Base-by-base conservation (phyloP, 2,329 filamentous ascomycete genomes). In the Gaeumannomyces sp. region DNA sequence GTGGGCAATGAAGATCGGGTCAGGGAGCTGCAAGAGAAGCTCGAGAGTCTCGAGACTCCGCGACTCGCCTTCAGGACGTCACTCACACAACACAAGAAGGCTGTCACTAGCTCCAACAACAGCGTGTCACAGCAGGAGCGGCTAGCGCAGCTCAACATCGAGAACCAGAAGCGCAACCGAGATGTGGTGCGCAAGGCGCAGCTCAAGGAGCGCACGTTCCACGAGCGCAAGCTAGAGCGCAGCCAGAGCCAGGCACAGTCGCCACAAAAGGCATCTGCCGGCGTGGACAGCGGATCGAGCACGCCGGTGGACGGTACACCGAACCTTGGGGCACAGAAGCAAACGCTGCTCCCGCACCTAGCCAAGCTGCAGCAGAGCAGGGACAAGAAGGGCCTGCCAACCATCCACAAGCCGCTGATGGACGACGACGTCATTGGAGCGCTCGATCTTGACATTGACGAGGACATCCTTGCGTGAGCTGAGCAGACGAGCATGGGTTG, bases 371-470 rank as follows among this genome's bases (percentile, higher is more conserved):
- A 81, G 72, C 79, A 79, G 67, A 68, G 63, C 65, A 72, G 72
- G 67, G 82, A 87, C 69, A 86, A 84, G 76, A 86, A 84, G 71
- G 84, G 84, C 16, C 76, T 88, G 66, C 83, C 86, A 3, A 87
- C 87, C 16, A 90, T 92, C 61, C 91, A 94, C 72, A 88, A 91
- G 77, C 88, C 89, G 35, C 85, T 93, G 65, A 89, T 90, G 81
- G 93, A 97, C 67, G 95, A 98, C 73, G 95, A 98, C 73, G 90
- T 97, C 65, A 94, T 98, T 75, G 93, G 90, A 1, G 85, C 88
- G 31, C 80, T 98, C 80, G 95, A 98, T 74, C 79, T 98, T 71
- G 94, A 92, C 33, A 92, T 98, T 74, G 94, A 98, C 70, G 88
- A 97, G 71, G 93, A 96, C 70, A 92, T 96, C 70, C 58, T 71